Conservation (phyloP, 306 rosid species). For the Lotus japonicus region DNA sequence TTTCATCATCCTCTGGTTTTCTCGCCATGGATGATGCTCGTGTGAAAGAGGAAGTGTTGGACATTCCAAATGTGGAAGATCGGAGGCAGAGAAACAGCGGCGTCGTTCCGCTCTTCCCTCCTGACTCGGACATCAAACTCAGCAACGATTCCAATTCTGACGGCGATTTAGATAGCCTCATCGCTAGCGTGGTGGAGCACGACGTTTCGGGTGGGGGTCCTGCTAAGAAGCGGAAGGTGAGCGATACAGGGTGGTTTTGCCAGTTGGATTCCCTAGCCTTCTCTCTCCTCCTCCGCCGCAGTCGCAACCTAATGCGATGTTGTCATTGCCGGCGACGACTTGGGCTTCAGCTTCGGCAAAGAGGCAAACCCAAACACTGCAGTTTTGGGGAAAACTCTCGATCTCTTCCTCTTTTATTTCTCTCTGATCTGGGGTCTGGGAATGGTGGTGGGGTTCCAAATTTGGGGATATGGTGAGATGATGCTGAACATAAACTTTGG, state of each 20-base stretch:
- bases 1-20: neutral
- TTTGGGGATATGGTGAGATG: too few relatives aligned
- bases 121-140: conserved; percentile 42
- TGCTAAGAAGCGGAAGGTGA: conserved; percentile 33
- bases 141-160: conserved; percentile 38
- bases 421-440: too few relatives aligned
- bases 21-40: conserved; percentile 39
- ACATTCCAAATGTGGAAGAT: neutral
- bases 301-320: neutral
- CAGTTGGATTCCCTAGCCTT: conserved; percentile 46
- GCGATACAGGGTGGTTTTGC: conserved; percentile 36
- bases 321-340: conserved; percentile 15
- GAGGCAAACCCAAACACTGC: too few relatives aligned
- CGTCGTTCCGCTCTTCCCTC: neutral
- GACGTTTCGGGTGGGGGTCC: conserved; percentile 21
- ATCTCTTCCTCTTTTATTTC: too few relatives aligned
- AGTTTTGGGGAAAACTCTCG: too few relatives aligned
- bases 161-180: conserved; percentile 28
- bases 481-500: too few relatives aligned
- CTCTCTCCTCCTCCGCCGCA: neutral
- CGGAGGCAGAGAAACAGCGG: neutral
- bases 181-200: neutral
- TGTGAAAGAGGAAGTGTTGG: conserved; percentile 39
- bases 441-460: too few relatives aligned
- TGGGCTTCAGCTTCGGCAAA: conserved; percentile 11